phyloP scores from a whole-genome alignment of 176 grass and related monocot genomes.

The Oryza longistaminata region DNA sequence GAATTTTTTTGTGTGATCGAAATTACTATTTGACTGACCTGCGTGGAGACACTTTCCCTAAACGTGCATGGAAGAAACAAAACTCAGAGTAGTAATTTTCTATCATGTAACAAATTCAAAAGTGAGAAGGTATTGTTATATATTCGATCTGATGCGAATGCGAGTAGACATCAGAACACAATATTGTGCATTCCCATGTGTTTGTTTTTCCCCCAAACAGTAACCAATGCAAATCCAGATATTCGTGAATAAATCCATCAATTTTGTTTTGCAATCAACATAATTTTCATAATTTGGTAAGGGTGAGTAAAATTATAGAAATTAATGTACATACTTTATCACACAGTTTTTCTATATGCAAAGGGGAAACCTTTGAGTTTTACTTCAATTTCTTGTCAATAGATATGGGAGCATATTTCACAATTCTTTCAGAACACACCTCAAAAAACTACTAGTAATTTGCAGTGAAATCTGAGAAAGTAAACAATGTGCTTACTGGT shows the following conservation, averaged over 20 bases:
- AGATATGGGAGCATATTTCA: not conserved
- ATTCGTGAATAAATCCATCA: not conserved
- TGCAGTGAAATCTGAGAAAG: not conserved
- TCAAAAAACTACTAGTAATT: not conserved
- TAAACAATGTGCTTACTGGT: conserved; percentile 45
- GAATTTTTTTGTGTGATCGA: not conserved
- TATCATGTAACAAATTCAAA: not conserved
- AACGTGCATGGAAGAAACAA: not conserved
- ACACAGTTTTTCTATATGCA: not conserved
- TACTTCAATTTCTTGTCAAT: not conserved
- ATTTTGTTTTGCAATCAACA: not conserved
- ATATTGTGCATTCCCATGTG: not conserved
- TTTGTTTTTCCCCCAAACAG: not conserved
- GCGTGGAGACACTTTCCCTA: not conserved
- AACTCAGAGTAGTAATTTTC: not conserved
- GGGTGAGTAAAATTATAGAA: not conserved
- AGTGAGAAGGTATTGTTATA: not conserved
- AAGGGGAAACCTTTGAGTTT: not conserved
- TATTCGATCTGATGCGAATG: not conserved
- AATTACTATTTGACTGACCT: not conserved
- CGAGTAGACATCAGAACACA: not conserved
- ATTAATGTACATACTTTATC: not conserved
- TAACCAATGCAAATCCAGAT: not conserved
- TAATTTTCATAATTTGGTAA: not conserved
- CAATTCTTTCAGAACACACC: not conserved